Conservation (phyloP, 108 stramenopile species). For the Aurantiochytrium sp. region DNA sequence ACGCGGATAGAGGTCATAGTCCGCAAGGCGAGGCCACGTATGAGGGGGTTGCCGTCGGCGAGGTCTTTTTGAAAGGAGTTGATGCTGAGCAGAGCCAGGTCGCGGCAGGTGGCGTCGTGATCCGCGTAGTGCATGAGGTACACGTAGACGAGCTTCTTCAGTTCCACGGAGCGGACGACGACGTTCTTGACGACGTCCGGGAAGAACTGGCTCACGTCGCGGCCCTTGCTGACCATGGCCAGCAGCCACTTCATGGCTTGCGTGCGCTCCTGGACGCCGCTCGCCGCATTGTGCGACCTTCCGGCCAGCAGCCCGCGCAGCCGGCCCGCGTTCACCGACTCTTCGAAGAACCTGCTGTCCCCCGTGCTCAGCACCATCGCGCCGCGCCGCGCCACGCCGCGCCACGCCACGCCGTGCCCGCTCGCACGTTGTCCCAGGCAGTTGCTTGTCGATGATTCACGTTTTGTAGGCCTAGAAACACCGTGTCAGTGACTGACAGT, state of each 20-base stretch:
- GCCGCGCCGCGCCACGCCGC: not conserved
- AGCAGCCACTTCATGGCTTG: slow-evolving; percentile 97
- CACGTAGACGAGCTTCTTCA: slow-evolving; percentile 98
- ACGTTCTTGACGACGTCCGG: slow-evolving; percentile 91
- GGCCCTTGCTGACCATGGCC: slow-evolving; percentile 58
- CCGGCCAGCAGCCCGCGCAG: slow-evolving; percentile 59
- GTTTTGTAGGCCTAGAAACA: too few relatives aligned
- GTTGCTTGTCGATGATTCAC: not conserved
- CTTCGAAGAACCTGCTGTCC: slow-evolving; percentile 95
- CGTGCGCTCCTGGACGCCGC: slow-evolving; percentile 65
- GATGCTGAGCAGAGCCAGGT: slow-evolving; percentile 83
- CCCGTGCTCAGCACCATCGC: slow-evolving; percentile 21
- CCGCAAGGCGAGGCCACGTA: slow-evolving; percentile 88
- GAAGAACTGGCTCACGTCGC: slow-evolving; percentile 91
- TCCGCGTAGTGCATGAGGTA: slow-evolving; percentile 87
- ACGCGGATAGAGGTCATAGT: slow-evolving; percentile 91
- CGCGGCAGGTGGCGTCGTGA: slow-evolving; percentile 78
- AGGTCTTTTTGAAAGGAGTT: slow-evolving; percentile 95
- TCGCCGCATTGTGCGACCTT: slow-evolving; percentile 9
- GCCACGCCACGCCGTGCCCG: not conserved
- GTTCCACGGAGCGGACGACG: slow-evolving; percentile 71
- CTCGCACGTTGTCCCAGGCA: not conserved
- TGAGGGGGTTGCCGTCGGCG: slow-evolving; percentile 76
- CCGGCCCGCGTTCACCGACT: slow-evolving; percentile 78
- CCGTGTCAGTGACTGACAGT: too few relatives aligned